These are phyloP conservation scores for Puya raimondii DNA, from an alignment of 176 grass and related monocot species.

Conservation along the genomic window DNA sequence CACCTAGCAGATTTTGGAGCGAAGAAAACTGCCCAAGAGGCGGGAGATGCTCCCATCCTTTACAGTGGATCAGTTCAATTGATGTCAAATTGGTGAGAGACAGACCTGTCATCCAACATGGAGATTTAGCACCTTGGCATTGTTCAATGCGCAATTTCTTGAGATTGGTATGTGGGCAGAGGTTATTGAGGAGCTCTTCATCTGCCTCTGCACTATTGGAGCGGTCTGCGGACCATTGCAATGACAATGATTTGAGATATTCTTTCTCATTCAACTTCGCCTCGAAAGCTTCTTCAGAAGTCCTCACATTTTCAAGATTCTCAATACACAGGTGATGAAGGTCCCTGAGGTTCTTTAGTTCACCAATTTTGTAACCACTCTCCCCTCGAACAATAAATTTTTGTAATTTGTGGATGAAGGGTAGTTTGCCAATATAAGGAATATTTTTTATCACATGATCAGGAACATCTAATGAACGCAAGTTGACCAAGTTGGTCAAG, in stretches of 20 bases:
- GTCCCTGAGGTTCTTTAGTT: slow-evolving; percentile 6
- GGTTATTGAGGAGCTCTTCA: slow-evolving; percentile 1
- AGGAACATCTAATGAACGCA: slow-evolving; percentile 7
- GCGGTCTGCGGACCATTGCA: neutral
- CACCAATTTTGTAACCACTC: slow-evolving; percentile 8
- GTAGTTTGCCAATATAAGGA: slow-evolving; percentile 8
- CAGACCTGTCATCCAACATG: slow-evolving; percentile 5
- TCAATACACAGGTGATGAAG: slow-evolving; percentile 10
- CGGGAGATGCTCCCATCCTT: neutral
- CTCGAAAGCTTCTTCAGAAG: neutral
- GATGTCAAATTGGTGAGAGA: neutral
- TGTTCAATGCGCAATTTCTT: neutral
- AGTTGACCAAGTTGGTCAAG: neutral
- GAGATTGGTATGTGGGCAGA: slow-evolving; percentile 5
- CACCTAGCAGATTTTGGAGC: slow-evolving; percentile 15
- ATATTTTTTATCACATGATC: slow-evolving; percentile 6
- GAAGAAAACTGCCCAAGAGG: slow-evolving; percentile 12
- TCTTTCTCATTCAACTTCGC: slow-evolving; percentile 6
- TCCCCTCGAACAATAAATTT: neutral
- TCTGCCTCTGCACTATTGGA: neutral
- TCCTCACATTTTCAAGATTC: slow-evolving; percentile 15
- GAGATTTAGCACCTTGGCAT: neutral
- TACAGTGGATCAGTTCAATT: slow-evolving; percentile 4
- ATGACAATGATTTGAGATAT: neutral
- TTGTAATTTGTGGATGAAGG: slow-evolving; percentile 18